These are phyloP conservation scores for Wickerhamomyces strasburgensis DNA, from an alignment of 805 yeast species.

Conservation along the genomic window DNA sequence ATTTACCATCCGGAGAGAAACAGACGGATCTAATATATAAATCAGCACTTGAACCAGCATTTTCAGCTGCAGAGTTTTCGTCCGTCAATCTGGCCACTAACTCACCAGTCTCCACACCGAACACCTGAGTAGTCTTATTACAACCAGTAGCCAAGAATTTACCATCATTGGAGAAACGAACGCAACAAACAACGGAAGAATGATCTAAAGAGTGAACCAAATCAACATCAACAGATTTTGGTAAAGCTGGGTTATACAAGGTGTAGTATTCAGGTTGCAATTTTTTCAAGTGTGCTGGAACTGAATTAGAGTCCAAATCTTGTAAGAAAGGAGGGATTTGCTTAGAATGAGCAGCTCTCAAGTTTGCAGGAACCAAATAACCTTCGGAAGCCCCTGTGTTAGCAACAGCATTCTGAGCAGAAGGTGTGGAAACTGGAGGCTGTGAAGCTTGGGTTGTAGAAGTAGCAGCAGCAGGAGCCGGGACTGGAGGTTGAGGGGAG, in stretches of 20 bases:
- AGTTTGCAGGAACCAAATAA: slow-evolving; percentile 34
- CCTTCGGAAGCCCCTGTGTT: slow-evolving; percentile 23
- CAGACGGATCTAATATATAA: slow-evolving; percentile 93
- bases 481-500: slow-evolving; percentile 14
- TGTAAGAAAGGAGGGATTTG: slow-evolving; percentile 77
- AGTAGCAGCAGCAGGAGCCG: slow-evolving; percentile 12
- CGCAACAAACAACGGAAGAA: slow-evolving; percentile 94
- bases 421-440: slow-evolving; percentile 11
- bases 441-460: slow-evolving; percentile 12
- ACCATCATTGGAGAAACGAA: slow-evolving; percentile 87
- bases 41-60: slow-evolving; percentile 54
- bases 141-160: slow-evolving; percentile 94
- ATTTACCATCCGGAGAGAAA: slow-evolving; percentile 92
- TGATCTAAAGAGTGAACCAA: slow-evolving; percentile 88
- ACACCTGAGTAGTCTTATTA: slow-evolving; percentile 92
- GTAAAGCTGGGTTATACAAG: slow-evolving; percentile 83
- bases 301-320: slow-evolving; percentile 74
- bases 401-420: slow-evolving; percentile 18
- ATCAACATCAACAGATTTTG: slow-evolving; percentile 74
- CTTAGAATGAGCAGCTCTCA: slow-evolving; percentile 50
- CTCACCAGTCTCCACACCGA: slow-evolving; percentile 87
- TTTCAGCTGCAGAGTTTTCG: slow-evolving; percentile 48
- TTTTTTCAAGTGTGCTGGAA: slow-evolving; percentile 73
- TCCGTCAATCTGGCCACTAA: slow-evolving; percentile 82
- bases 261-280: slow-evolving; percentile 82